Conservation (phyloP, 148 eudicot genomes). For the Rhododendron ovatum region DNA sequence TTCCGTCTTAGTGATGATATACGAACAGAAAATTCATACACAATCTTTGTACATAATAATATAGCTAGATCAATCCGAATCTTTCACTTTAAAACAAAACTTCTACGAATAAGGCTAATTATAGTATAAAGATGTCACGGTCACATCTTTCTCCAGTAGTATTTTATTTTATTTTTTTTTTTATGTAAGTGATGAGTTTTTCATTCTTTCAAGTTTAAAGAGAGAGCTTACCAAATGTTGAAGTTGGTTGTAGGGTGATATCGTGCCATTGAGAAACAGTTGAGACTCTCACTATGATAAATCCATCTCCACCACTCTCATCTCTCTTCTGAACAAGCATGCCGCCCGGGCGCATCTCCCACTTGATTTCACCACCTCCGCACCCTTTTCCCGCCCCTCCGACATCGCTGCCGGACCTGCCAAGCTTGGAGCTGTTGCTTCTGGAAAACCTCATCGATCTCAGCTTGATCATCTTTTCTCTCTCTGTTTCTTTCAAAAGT, state of each 20-base stretch:
- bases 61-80: background rate
- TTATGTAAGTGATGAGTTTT: background rate
- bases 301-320: constrained; percentile 18
- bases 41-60: background rate
- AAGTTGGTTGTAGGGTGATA: constrained; percentile 49
- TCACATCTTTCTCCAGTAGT: background rate
- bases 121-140: background rate
- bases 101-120: background rate
- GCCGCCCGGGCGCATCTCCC: constrained; percentile 71
- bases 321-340: constrained; percentile 79
- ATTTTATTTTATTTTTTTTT: background rate
- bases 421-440: constrained; percentile 36
- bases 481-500: background rate
- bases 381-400: constrained; percentile 9
- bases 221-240: constrained; percentile 58
- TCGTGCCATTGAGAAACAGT: constrained; percentile 54
- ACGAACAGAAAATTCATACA: background rate
- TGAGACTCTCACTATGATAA: constrained; percentile 48
- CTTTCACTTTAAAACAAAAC: background rate
- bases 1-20: background rate
- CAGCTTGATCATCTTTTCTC: constrained; percentile 33
- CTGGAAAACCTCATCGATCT: constrained; percentile 44
- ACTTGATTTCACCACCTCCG: constrained; percentile 36
- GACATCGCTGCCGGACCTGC: background rate
- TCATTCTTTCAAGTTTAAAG: background rate